These are phyloP conservation scores for Nepenthes alata DNA, from an alignment of 179 eudicot species.

Conservation along the genomic window DNA sequence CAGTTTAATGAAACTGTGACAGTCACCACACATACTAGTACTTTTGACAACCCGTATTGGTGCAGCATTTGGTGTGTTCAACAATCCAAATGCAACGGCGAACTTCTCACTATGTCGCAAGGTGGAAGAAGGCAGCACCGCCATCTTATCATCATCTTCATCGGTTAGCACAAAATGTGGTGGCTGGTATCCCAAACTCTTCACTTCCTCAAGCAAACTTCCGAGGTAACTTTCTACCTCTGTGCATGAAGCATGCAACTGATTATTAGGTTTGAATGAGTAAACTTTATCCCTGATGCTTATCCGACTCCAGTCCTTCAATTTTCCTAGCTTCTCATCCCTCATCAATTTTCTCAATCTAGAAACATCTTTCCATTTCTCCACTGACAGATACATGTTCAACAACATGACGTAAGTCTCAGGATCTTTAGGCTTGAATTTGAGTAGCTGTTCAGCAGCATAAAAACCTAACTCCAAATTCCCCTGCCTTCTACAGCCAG, in stretches of 20 bases:
- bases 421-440: conserved; percentile 39
- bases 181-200: conserved; percentile 21
- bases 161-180: conserved; percentile 18
- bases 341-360: conserved; percentile 55
- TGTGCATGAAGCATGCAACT: conserved; percentile 9
- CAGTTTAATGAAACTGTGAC: conserved; percentile 50
- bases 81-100: conserved; percentile 58
- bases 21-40: conserved; percentile 51
- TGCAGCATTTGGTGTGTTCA: conserved; percentile 25
- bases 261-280: conserved; percentile 29
- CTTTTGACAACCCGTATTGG: conserved; percentile 48
- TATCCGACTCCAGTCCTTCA: conserved; percentile 67
- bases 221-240: conserved; percentile 26
- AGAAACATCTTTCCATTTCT: conserved; percentile 60
- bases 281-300: conserved; percentile 47
- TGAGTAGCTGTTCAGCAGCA: conserved; percentile 57
- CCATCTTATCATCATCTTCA: conserved; percentile 20
- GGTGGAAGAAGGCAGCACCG: conserved; percentile 7
- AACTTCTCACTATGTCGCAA: conserved; percentile 54
- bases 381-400: conserved; percentile 59
- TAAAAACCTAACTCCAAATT: conserved; percentile 42
- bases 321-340: conserved; percentile 38
- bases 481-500: conserved; percentile 66
- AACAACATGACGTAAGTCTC: conserved; percentile 47
- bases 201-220: conserved; percentile 31